These are phyloP conservation scores for Oryza glumipatula DNA, from an alignment of 176 grass and related monocot species.

Conservation along the genomic window DNA sequence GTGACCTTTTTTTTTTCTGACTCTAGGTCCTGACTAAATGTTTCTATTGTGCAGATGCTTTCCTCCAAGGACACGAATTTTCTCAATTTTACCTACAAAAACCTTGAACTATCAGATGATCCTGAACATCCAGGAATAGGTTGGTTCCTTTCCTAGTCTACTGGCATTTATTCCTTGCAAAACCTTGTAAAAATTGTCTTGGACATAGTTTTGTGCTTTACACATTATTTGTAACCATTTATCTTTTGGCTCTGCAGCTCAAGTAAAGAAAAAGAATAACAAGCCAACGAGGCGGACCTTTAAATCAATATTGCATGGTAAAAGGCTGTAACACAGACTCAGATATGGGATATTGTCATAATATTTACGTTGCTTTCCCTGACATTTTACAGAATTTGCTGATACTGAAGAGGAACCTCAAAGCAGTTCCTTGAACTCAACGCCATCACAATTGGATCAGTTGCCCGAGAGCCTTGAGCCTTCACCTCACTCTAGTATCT, in stretches of 20 bases:
- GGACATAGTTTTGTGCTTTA: not conserved
- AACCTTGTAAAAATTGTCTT: not conserved
- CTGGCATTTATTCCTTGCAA: constrained; percentile 7
- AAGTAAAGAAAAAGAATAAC: constrained; percentile 67
- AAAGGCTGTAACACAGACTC: not conserved
- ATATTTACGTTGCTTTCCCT: constrained; percentile 19
- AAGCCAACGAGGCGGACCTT: constrained; percentile 72
- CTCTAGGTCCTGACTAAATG: constrained; percentile 16
- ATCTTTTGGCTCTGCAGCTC: constrained; percentile 47
- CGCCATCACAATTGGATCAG: constrained; percentile 54
- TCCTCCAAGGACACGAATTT: constrained; percentile 65
- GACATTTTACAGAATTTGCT: constrained; percentile 42
- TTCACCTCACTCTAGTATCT: constrained; percentile 63
- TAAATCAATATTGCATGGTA: constrained; percentile 77
- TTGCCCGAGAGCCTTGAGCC: constrained; percentile 55
- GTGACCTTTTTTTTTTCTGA: constrained; percentile 19
- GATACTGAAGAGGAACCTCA: constrained; percentile 44
- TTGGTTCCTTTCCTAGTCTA: constrained; percentile 29
- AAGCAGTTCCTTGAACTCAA: constrained; percentile 54
- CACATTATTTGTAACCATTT: not conserved
- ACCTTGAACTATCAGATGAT: constrained; percentile 59
- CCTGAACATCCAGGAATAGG: constrained; percentile 59
- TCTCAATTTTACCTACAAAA: constrained; percentile 60
- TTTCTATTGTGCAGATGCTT: constrained; percentile 50
- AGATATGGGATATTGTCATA: constrained; percentile 7